Conservation (phyloP, 2,329 filamentous ascomycete species). For the Ceratocystis cacaofunesta region DNA sequence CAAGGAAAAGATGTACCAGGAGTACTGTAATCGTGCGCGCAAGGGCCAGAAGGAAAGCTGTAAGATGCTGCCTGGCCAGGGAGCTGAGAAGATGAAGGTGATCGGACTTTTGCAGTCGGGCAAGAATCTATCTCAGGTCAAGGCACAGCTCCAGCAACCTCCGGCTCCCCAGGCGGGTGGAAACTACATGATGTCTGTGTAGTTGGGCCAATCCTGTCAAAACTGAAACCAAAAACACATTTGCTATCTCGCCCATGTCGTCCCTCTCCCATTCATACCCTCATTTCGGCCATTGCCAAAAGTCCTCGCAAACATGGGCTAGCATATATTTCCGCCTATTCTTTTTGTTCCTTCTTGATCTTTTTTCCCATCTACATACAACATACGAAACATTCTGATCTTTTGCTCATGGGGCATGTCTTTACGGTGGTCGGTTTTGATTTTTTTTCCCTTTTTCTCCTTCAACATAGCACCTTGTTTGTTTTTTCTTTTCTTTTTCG, state of each 20-base stretch:
- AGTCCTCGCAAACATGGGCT: slow-evolving; percentile 9
- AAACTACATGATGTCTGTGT: slow-evolving; percentile 66
- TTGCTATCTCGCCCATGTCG: too few species aligned
- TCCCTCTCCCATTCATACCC: not conserved
- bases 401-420: not conserved
- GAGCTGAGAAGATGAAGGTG: slow-evolving; percentile 71
- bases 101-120: slow-evolving; percentile 80
- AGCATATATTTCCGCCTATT: not conserved
- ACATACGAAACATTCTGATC: not conserved
- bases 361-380: not conserved
- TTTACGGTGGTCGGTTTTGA: not conserved
- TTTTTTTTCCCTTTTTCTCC: not conserved
- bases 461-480: slow-evolving; percentile 1
- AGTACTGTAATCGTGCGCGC: slow-evolving; percentile 70
- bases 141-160: slow-evolving; percentile 14
- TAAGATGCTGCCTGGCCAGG: slow-evolving; percentile 65
- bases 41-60: slow-evolving; percentile 49
- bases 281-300: not conserved
- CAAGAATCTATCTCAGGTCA: slow-evolving; percentile 41
- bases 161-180: slow-evolving; percentile 27
- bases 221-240: too few species aligned
- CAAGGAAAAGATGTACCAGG: slow-evolving; percentile 81
- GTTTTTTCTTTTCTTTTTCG: slow-evolving; percentile 4
- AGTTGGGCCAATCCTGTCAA: slow-evolving; percentile 19
- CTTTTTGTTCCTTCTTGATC: not conserved